Percentiles rank a stretch among this genome's conserved stretches.
phyloP scores from a whole-genome alignment of 2,329 filamentous ascomycete genomes.

The Rosellinia necatrix region DNA sequence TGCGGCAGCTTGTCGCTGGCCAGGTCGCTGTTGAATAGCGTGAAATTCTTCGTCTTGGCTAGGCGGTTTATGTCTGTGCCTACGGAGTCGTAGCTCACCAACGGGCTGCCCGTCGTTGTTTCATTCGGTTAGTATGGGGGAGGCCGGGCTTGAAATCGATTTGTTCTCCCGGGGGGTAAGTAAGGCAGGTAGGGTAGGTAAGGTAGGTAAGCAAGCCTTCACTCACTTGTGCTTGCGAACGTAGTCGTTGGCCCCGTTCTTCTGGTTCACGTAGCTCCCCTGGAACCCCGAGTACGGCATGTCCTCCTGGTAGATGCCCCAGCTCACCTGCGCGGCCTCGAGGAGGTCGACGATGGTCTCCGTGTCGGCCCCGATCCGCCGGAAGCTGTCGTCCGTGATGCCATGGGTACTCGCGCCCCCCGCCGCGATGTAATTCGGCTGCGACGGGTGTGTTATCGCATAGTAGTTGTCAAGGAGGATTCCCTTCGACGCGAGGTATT shows the following conservation, averaged over 20 bases:
- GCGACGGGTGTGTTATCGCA: conserved; percentile 61
- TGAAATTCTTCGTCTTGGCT: conserved; percentile 41
- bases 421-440: conserved; percentile 65
- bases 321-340: conserved; percentile 52
- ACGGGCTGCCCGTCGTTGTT: too few species aligned
- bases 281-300: conserved; percentile 55
- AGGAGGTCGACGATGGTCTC: conserved; percentile 56
- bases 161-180: too few species aligned
- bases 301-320: conserved; percentile 60
- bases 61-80: conserved; percentile 36
- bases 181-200: too few species aligned
- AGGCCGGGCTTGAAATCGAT: too few species aligned
- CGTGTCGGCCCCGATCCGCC: conserved; percentile 47
- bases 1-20: conserved; percentile 35
- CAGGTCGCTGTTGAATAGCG: conserved; percentile 38
- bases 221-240: conserved; percentile 66
- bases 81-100: conserved; percentile 41
- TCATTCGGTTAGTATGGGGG: too few species aligned
- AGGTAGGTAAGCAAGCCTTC: too few species aligned
- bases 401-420: conserved; percentile 62
- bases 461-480: conserved; percentile 59
- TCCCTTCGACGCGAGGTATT: conserved; percentile 57
- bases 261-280: conserved; percentile 56
- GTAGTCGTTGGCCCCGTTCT: conserved; percentile 62
- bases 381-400: conserved; percentile 58